phyloP scores from a whole-genome alignment of 352 stramenopile genomes.

The Blastocystis sp. region DNA sequence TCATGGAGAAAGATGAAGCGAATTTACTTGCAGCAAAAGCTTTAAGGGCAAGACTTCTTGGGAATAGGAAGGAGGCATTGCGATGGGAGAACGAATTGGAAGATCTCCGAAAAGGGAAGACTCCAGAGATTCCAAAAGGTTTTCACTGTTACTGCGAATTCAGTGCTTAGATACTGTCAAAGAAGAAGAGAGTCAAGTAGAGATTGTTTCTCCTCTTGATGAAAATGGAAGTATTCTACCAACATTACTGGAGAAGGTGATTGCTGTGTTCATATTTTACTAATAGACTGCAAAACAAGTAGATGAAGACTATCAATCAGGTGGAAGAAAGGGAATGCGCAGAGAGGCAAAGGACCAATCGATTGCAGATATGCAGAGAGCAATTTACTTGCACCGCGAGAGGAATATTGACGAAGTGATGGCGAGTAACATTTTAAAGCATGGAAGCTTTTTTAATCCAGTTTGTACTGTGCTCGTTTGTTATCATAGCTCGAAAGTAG shows the following conservation, averaged over 20 bases:
- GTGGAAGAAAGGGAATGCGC: not conserved
- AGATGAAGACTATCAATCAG: not conserved
- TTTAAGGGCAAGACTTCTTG: not conserved
- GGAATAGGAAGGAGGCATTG: not conserved
- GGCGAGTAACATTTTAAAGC: conserved; percentile 29
- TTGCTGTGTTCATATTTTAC: not conserved
- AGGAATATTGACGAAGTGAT: conserved; percentile 50
- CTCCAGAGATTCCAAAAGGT: not conserved
- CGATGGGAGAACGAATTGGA: conserved; percentile 8
- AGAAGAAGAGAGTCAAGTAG: not conserved
- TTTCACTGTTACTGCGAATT: not conserved
- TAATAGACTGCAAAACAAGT: not conserved
- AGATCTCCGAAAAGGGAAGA: not conserved
- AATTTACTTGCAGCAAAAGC: conserved; percentile 57
- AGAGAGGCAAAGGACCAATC: not conserved
- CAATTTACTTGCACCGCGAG: conserved; percentile 9
- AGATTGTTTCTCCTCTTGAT: conserved; percentile 54
- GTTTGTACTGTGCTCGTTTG: not conserved
- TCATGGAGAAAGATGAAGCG: conserved; percentile 48
- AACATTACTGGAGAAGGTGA: conserved; percentile 1
- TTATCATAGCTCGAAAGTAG: conserved; percentile 48
- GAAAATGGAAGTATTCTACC: conserved; percentile 34
- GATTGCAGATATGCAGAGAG: conserved; percentile 32
- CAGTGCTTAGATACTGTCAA: not conserved
- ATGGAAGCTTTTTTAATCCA: not conserved